phyloP scores from a whole-genome alignment of 805 yeast species.

The Hanseniaspora guilliermondii region DNA sequence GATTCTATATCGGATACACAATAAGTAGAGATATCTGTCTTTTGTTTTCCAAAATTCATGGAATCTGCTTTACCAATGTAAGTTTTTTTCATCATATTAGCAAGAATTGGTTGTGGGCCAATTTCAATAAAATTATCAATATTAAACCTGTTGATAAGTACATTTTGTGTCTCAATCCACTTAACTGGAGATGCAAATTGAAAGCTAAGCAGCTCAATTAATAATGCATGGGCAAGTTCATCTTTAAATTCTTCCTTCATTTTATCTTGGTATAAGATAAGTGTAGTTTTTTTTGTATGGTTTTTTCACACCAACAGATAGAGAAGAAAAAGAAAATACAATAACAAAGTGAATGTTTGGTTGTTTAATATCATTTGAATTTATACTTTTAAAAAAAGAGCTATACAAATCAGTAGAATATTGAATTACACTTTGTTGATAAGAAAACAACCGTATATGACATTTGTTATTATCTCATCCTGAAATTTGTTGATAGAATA shows the following conservation, averaged over 20 bases:
- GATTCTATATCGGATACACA: constrained; percentile 74
- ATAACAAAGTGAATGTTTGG: too few relatives aligned
- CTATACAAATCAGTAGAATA: too few relatives aligned
- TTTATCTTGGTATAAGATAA: background rate
- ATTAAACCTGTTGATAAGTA: constrained; percentile 63
- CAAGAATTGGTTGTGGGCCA: constrained; percentile 84
- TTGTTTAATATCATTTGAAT: too few relatives aligned
- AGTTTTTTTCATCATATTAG: constrained; percentile 84
- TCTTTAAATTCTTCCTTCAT: constrained; percentile 63
- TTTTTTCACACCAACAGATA: too few relatives aligned
- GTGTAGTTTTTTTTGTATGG: background rate
- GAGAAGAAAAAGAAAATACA: too few relatives aligned
- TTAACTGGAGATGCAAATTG: constrained; percentile 90
- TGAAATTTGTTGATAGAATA: too few relatives aligned
- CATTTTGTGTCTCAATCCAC: constrained; percentile 92
- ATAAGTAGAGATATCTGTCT: constrained; percentile 32
- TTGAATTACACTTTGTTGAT: too few relatives aligned
- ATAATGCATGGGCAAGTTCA: constrained; percentile 70
- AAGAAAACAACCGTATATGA: too few relatives aligned
- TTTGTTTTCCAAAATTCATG: constrained; percentile 3
- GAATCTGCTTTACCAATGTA: constrained; percentile 72
- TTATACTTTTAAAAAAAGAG: too few relatives aligned
- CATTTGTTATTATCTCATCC: too few relatives aligned
- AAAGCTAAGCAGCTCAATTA: constrained; percentile 77
- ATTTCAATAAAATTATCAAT: constrained; percentile 80